These are phyloP conservation scores for Tulasnella sp. DNA, from an alignment of 768 basidiomycete genomes.

Conservation along the genomic window DNA sequence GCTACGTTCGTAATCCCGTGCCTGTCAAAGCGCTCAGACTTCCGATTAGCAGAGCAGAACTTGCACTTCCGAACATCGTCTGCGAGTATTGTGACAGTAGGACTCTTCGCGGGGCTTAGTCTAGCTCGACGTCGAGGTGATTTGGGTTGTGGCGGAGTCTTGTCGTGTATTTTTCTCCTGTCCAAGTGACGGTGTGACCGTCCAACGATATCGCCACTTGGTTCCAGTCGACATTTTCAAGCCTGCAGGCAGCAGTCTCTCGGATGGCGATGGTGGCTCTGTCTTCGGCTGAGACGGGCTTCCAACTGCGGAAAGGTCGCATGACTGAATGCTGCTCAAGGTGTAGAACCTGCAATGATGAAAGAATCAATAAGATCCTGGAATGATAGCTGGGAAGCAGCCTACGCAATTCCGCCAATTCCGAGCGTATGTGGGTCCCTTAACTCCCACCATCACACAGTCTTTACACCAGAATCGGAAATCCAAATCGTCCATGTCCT, in stretches of 20 bases:
- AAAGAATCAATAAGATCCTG: too few species aligned
- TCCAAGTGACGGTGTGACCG: neutral
- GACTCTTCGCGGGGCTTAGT: neutral
- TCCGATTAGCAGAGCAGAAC: neutral
- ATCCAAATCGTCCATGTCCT: neutral
- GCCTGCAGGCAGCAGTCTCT: neutral
- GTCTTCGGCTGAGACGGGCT: neutral
- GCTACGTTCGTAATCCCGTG: neutral
- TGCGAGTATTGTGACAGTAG: neutral
- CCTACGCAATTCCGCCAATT: neutral
- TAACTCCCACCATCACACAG: neutral
- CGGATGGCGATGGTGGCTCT: neutral
- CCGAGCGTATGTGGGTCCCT: neutral
- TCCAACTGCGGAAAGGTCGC: neutral
- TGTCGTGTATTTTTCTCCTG: neutral
- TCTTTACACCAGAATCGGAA: neutral
- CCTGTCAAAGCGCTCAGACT: neutral
- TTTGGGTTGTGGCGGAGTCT: too few species aligned
- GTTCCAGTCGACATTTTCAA: neutral
- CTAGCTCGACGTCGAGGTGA: neutral
- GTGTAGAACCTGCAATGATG: neutral
- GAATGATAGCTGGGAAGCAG: conserved; percentile 20
- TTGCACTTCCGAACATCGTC: neutral
- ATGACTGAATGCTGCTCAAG: neutral
- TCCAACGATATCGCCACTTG: neutral